These are phyloP conservation scores for Phalaenopsis aphrodite DNA, from an alignment of 106 monocot genomes.

Conservation along the genomic window DNA sequence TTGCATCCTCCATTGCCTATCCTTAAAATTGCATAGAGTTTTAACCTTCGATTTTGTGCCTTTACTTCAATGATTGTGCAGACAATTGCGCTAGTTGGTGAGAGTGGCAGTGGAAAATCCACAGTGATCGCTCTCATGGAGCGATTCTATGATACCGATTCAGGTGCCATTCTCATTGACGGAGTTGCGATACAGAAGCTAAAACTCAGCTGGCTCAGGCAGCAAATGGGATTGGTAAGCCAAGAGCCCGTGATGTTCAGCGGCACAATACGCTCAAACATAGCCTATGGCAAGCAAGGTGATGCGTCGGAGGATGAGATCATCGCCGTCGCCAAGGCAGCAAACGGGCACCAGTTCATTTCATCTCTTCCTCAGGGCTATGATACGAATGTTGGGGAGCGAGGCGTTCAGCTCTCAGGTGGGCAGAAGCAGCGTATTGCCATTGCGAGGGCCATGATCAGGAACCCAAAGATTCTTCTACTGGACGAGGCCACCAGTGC, in stretches of 20 bases:
- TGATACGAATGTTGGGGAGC: conserved; percentile 58
- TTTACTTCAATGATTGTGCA: conserved; percentile 13
- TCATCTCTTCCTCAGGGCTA: conserved; percentile 62
- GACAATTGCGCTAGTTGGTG: conserved; percentile 80
- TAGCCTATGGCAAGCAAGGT: conserved; percentile 59
- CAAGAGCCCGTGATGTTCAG: conserved; percentile 73
- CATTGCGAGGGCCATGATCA: conserved; percentile 64
- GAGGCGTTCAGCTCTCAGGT: conserved; percentile 66
- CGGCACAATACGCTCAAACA: conserved; percentile 70
- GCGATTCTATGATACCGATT: conserved; percentile 76
- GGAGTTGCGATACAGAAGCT: conserved; percentile 43
- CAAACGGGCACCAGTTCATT: conserved; percentile 65
- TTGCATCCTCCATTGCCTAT: neutral
- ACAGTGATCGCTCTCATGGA: conserved; percentile 57
- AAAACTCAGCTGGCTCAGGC: conserved; percentile 63
- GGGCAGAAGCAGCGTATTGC: conserved; percentile 85
- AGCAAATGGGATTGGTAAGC: conserved; percentile 75
- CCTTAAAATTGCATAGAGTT: neutral
- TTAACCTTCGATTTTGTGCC: neutral
- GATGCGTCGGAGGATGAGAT: conserved; percentile 55
- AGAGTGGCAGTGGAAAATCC: conserved; percentile 82
- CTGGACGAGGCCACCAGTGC: conserved; percentile 86
- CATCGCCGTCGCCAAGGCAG: conserved; percentile 39
- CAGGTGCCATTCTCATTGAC: conserved; percentile 49
- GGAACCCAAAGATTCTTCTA: conserved; percentile 54